Base-by-base conservation (phyloP, 495 filamentous ascomycete species). In the Paragyromitra xinjiangensis region DNA sequence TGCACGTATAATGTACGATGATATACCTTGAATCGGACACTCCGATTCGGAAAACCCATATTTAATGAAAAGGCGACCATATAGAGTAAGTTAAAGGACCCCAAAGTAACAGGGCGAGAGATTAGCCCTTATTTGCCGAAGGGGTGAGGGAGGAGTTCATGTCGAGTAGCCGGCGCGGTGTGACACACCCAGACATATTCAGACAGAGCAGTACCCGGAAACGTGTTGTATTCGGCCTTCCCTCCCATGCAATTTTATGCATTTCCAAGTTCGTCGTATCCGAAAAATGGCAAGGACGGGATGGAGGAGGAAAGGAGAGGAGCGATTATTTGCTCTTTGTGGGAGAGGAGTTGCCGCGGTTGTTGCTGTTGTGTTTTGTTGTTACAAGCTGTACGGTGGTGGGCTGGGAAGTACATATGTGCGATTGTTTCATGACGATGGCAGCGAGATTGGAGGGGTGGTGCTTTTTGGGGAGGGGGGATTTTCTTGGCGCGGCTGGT, bases 351-450 rank as follows among this genome's bases (percentile, higher is more conserved):
- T 9, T 55, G 65, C 34, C 37, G 40, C 53, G 37, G 51, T 45
- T 56, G 34, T 48, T 64, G 62, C 40, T 64, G 62, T 62, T 40
- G 55, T 58, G 58, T 22, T 62, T n/a, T 62, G 50, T 14, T 69
- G 50, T 37, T 61, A 40, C 44, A 64, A 66, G 42, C 50, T 66
- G 61, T 61, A 61, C 40, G 29, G 42, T 40, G 55, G 64, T 73
- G 6, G 50, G 58, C 70, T 73, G 61, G 70, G 73, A 42, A 76
- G 29, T 76, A 42, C 37, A 40, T 63, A 77, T 74, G 71, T 74
- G 64, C 74, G 69, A 73, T 73, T 77, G 74, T 77, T 77, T 77
- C 74, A 77, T 66, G 61, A 61, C 69, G 50, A 73, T 48, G 69
- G 42, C 56, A 71, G 62, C 62, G 74, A 77, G 62, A 77, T 77